These are phyloP conservation scores for Capronia epimyces DNA, from an alignment of 2,329 filamentous ascomycete species.

Conservation along the genomic window DNA sequence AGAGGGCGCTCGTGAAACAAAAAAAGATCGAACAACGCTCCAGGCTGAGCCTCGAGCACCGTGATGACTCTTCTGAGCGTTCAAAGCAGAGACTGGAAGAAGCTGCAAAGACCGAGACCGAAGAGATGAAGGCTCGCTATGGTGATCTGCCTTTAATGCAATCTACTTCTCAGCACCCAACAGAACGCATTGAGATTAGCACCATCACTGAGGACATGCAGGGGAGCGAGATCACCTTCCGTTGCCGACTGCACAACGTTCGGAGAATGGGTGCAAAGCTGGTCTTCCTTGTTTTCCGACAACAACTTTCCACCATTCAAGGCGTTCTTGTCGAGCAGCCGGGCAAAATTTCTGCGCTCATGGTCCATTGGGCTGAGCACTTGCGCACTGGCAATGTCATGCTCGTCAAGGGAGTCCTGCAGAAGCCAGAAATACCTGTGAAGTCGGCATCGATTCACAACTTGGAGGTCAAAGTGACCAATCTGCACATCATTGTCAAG, in stretches of 20 bases:
- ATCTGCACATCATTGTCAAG: constrained; percentile 57
- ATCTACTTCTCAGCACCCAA: constrained; percentile 48
- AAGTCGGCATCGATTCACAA: constrained; percentile 69
- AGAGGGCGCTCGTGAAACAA: constrained; percentile 37
- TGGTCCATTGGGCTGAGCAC: constrained; percentile 83
- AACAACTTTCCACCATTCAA: constrained; percentile 77
- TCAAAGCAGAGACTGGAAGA: constrained; percentile 43
- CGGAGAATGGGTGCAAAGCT: constrained; percentile 75
- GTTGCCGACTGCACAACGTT: constrained; percentile 69
- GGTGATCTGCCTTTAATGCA: constrained; percentile 55
- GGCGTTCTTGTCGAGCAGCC: constrained; percentile 65
- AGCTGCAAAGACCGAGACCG: constrained; percentile 51
- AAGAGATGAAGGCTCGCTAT: constrained; percentile 56
- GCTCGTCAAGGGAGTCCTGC: constrained; percentile 66
- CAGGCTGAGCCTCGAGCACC: constrained; percentile 42
- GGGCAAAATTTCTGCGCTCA: constrained; percentile 61
- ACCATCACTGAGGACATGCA: constrained; percentile 49
- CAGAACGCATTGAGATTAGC: constrained; percentile 47
- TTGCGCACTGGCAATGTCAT: constrained; percentile 73
- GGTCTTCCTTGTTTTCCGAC: constrained; percentile 79
- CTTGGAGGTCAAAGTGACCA: constrained; percentile 67
- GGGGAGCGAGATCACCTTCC: constrained; percentile 60
- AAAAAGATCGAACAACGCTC: constrained; percentile 38
- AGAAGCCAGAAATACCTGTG: constrained; percentile 67
- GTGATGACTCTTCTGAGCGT: constrained; percentile 38